Base-by-base conservation (phyloP, 495 filamentous ascomycete species). In the Geopyxis carbonaria region DNA sequence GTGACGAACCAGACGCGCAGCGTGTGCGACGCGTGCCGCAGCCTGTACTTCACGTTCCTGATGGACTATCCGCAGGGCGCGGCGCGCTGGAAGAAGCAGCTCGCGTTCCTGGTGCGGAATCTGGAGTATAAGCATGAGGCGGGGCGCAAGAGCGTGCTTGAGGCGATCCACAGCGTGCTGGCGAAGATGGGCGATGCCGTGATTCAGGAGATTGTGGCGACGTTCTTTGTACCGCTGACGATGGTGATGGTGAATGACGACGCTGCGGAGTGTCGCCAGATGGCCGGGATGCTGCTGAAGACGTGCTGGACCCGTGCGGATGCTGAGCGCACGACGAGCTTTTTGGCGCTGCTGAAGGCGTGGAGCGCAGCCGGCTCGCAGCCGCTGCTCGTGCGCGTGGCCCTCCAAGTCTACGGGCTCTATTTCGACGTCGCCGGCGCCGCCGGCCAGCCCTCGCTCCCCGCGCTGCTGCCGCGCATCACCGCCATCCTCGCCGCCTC, bases 61-160 rank as follows among this genome's bases (percentile, higher is more conserved):
- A 74, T 85, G 45, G 80, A 94, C 31, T 97, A 94, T 53, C 89
- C 89, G 0, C 89, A 95, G 53, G 81, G 76, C 48, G 81, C 80
- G 55, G 76, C 73, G 45, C 66, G 91, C 2, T 83, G 85, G 69
- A 68, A 69, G 9, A 93, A 94, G 48, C 89, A 97, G 57, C 66
- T 93, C 32, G 70, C 63, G 31, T 95, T 95, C 61, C 66, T 95
- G 25, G 72, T 86, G 19, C 76, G 79, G 45, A 97, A 97, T 47
- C 66, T 97, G 41, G 76, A 87, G 25, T 97, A 93, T 59, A 74
- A 85, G 34, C 72, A 86, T 47, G 74, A 79, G 44, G 77, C 87
- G 24, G 89, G 89, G 19, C 71, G 89, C 16, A 70, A 89, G 45
- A 93, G 84, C 0, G 76, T 93, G 18, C 78, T 97, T 69, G 89